phyloP scores from a whole-genome alignment of 495 filamentous ascomycete genomes.

The Talaromyces adpressus region DNA sequence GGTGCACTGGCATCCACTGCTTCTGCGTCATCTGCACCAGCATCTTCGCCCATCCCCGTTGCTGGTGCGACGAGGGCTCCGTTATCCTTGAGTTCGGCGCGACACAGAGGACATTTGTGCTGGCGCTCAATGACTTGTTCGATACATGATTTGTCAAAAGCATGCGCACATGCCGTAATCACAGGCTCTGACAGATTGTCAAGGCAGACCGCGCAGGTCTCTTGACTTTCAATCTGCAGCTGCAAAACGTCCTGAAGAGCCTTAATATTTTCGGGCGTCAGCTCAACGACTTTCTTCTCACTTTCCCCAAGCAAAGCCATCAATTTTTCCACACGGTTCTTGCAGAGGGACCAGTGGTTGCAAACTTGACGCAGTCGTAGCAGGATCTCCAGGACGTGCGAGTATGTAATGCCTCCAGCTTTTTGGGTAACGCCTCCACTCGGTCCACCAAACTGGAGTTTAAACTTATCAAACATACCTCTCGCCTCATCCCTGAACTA shows the following conservation, averaged over 20 bases:
- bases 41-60: slow-evolving; percentile 42
- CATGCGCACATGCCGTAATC: slow-evolving; percentile 84
- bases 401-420: slow-evolving; percentile 38
- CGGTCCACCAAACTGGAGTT: slow-evolving; percentile 43
- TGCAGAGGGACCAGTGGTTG: slow-evolving; percentile 81
- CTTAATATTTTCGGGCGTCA: slow-evolving; percentile 66
- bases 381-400: slow-evolving; percentile 71
- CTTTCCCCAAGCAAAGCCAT: slow-evolving; percentile 51
- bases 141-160: slow-evolving; percentile 72
- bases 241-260: slow-evolving; percentile 74
- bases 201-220: slow-evolving; percentile 79
- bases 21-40: slow-evolving; percentile 41
- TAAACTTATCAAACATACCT: slow-evolving; percentile 56
- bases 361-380: slow-evolving; percentile 81
- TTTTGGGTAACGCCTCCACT: slow-evolving; percentile 30
- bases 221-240: slow-evolving; percentile 71
- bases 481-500: slow-evolving; percentile 57
- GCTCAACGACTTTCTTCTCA: slow-evolving; percentile 47
- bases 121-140: slow-evolving; percentile 71
- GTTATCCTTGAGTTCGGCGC: slow-evolving; percentile 55
- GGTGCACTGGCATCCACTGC: slow-evolving; percentile 52
- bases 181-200: slow-evolving; percentile 67
- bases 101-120: slow-evolving; percentile 84
- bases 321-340: slow-evolving; percentile 63
- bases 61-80: slow-evolving; percentile 61